Conservation (phyloP, 2,329 filamentous ascomycete species). For the Lachnellula suecica region DNA sequence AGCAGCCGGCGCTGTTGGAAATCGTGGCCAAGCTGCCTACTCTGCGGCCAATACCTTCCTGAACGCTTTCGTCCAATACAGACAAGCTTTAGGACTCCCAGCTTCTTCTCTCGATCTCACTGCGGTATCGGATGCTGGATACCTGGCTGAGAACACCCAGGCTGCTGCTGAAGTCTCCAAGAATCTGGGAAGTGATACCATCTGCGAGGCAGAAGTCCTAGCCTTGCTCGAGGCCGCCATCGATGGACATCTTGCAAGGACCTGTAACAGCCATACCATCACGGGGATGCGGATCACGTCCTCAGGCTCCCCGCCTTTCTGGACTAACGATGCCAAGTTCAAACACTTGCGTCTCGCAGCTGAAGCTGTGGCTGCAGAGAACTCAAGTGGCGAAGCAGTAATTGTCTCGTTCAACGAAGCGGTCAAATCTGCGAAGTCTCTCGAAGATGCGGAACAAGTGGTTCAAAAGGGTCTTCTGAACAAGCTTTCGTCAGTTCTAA, state of each 20-base stretch:
- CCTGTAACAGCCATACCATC: constrained; percentile 23
- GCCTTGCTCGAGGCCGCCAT: constrained; percentile 31
- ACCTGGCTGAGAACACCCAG: constrained; percentile 31
- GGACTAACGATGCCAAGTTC: constrained; percentile 26
- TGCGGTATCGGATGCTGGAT: constrained; percentile 22
- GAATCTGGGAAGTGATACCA: constrained; percentile 18
- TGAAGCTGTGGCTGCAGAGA: background rate
- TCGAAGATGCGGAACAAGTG: constrained; percentile 22
- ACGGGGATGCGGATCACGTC: constrained; percentile 18
- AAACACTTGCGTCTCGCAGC: constrained; percentile 11
- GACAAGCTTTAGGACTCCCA: constrained; percentile 15
- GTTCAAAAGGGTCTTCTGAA: constrained; percentile 40
- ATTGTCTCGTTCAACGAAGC: constrained; percentile 11
- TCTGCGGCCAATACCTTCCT: constrained; percentile 35
- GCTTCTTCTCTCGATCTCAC: constrained; percentile 22
- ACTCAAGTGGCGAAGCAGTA: background rate
- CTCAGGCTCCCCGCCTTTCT: constrained; percentile 23
- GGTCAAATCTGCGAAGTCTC: constrained; percentile 12
- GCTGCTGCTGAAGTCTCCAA: constrained; percentile 6
- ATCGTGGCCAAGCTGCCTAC: constrained; percentile 31
- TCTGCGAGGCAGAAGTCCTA: constrained; percentile 20
- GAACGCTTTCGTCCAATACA: constrained; percentile 24
- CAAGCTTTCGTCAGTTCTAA: constrained; percentile 47
- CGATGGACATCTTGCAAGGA: constrained; percentile 7
- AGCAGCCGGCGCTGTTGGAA: constrained; percentile 19